Evolutionary conservation across 305 asterid species (phyloP).

Genomic region (Plantago coronopus): DNA sequence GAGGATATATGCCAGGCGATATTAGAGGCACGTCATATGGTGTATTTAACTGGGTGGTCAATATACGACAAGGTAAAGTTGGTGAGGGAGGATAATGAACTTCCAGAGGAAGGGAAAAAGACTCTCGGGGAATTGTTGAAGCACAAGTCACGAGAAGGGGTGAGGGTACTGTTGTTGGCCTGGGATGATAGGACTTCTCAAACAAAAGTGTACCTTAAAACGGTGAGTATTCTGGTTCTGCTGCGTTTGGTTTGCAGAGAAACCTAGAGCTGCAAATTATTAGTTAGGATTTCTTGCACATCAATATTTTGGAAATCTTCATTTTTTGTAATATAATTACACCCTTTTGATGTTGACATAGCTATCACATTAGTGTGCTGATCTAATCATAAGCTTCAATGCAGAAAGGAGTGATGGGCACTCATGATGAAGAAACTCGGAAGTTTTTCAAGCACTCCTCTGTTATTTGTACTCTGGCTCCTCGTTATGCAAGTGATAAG

Average conservation of each 20-base stretch:
- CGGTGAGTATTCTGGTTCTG: slow-evolving; percentile 40
- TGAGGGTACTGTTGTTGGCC: slow-evolving; percentile 76
- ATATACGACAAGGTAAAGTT: slow-evolving; percentile 81
- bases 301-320: no score
- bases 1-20: slow-evolving; percentile 90
- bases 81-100: slow-evolving; percentile 76
- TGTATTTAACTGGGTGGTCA: slow-evolving; percentile 85
- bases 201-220: slow-evolving; percentile 73
- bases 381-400: background rate
- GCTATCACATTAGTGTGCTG: no score
- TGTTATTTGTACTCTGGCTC: slow-evolving; percentile 76
- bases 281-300: no score
- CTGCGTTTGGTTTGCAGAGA: no score
- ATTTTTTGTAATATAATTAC: no score
- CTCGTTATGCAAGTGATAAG: slow-evolving; percentile 89
- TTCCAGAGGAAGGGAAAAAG: slow-evolving; percentile 76
- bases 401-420: slow-evolving; percentile 89
- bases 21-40: slow-evolving; percentile 77
- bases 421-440: slow-evolving; percentile 92
- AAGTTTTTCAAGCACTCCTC: slow-evolving; percentile 87
- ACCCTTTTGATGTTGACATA: no score
- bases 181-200: slow-evolving; percentile 99
- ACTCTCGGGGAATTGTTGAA: slow-evolving; percentile 82
- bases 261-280: no score
- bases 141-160: slow-evolving; percentile 94